Percentiles rank a stretch among this genome's conserved stretches.
These are phyloP conservation scores for Loxodes magnus DNA, from an alignment of 73 alveolate genomes.

Conservation along the genomic window DNA sequence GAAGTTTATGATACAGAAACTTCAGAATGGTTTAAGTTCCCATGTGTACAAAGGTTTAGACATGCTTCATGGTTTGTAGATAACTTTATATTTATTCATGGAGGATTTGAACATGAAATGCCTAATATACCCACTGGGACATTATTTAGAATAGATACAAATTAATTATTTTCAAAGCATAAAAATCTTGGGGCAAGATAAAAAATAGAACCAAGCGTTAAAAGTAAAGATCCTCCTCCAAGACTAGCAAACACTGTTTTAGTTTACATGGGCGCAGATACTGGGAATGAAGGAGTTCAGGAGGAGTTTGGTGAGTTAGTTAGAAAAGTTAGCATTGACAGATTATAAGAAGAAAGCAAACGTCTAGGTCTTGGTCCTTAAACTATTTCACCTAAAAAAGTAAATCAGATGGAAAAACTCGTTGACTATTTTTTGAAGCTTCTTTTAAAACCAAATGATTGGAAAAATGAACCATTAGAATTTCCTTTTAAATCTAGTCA, in stretches of 20 bases:
- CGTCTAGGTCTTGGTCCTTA: constrained; percentile 43
- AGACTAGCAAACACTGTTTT: constrained; percentile 22
- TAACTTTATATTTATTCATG: constrained; percentile 66
- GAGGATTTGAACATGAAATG: constrained; percentile 84
- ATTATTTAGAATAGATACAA: constrained; percentile 58
- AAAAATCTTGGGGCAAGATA: constrained; percentile 29
- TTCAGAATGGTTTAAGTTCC: constrained; percentile 79
- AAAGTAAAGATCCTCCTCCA: constrained; percentile 31
- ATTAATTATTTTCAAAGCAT: constrained; percentile 51
- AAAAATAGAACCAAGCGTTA: constrained; percentile 20
- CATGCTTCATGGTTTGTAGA: constrained; percentile 89
- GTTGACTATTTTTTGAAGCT: constrained; percentile 20
- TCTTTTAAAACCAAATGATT: constrained; percentile 38
- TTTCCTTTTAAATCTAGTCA: constrained; percentile 27
- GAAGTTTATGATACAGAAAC: constrained; percentile 89
- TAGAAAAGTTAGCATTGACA: constrained; percentile 52
- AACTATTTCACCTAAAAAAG: constrained; percentile 51
- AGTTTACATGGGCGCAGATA: constrained; percentile 16
- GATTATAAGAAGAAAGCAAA: constrained; percentile 64
- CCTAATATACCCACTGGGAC: constrained; percentile 79
- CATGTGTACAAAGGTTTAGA: constrained; percentile 71
- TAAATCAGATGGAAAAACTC: constrained; percentile 41
- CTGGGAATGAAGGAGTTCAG: not conserved
- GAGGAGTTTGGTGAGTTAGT: constrained; percentile 39
- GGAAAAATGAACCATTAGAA: constrained; percentile 39